These are phyloP conservation scores for Volutella citrinella DNA, from an alignment of 2,329 filamentous ascomycete species.

Conservation along the genomic window DNA sequence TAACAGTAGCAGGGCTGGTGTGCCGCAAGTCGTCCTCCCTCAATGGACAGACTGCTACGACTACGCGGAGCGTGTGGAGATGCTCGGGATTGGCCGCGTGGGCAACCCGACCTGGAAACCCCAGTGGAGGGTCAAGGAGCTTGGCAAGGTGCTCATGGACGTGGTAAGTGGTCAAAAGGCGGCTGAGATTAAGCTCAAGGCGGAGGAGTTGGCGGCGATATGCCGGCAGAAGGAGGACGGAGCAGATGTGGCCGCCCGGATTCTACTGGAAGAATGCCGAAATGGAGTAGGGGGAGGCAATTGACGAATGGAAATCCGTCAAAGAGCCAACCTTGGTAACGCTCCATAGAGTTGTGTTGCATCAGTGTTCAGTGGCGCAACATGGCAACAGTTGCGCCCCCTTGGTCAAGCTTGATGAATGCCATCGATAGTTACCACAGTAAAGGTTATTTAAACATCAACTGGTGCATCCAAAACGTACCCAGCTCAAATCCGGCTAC, in stretches of 20 bases:
- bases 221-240: conserved; percentile 3
- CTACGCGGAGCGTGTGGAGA: conserved; percentile 41
- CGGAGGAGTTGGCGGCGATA: neutral
- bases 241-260: conserved; percentile 1
- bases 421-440: no score
- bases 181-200: neutral
- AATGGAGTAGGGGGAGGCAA: no score
- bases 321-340: no score
- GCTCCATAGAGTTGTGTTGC: no score
- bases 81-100: conserved; percentile 38
- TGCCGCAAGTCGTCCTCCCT: conserved; percentile 44
- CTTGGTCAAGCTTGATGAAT: no score
- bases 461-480: no score
- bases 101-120: conserved; percentile 21
- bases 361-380: no score
- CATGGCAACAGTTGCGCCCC: no score
- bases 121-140: conserved; percentile 16
- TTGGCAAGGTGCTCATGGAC: conserved; percentile 1
- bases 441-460: no score
- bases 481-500: no score
- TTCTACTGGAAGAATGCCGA: conserved; percentile 4
- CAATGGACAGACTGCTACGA: conserved; percentile 46
- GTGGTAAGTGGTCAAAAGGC: conserved; percentile 1
- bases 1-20: conserved; percentile 37
- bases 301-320: no score